Conservation (phyloP, 768 basidiomycete species). For the Panellus pusillus region DNA sequence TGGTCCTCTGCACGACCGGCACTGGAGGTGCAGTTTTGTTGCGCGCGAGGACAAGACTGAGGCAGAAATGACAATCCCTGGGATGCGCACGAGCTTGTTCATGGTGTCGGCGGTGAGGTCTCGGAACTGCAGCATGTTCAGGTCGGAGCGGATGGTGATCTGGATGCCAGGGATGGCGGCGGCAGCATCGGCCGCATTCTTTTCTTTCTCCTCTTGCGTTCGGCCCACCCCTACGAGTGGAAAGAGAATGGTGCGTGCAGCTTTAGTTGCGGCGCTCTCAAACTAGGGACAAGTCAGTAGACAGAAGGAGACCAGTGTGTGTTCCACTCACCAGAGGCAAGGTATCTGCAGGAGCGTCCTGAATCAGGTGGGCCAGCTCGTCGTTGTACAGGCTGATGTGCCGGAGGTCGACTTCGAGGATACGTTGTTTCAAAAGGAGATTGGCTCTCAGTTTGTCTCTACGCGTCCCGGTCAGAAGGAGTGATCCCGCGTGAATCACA, state of each 20-base stretch:
- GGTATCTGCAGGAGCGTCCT: constrained; percentile 86
- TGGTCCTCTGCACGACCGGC: constrained; percentile 82
- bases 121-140: constrained; percentile 92
- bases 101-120: constrained; percentile 92
- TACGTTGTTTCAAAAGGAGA: constrained; percentile 82
- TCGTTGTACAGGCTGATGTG: constrained; percentile 86
- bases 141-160: constrained; percentile 83
- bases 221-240: constrained; percentile 64
- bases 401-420: constrained; percentile 84
- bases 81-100: constrained; percentile 94
- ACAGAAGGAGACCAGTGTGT: background rate
- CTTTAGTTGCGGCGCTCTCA: constrained; percentile 85
- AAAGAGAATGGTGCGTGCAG: constrained; percentile 81
- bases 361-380: constrained; percentile 87
- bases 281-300: constrained; percentile 51
- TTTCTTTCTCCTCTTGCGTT: constrained; percentile 43
- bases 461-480: constrained; percentile 11
- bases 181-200: constrained; percentile 39
- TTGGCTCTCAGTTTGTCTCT: constrained; percentile 90
- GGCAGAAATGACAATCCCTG: constrained; percentile 97
- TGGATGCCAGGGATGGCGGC: constrained; percentile 69
- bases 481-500: background rate
- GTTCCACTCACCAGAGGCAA: constrained; percentile 70
- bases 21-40: constrained; percentile 89
- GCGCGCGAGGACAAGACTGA: constrained; percentile 92